phyloP scores from a whole-genome alignment of 1,284 basidiomycete genomes.

The Cutaneotrichosporon daszewskae region DNA sequence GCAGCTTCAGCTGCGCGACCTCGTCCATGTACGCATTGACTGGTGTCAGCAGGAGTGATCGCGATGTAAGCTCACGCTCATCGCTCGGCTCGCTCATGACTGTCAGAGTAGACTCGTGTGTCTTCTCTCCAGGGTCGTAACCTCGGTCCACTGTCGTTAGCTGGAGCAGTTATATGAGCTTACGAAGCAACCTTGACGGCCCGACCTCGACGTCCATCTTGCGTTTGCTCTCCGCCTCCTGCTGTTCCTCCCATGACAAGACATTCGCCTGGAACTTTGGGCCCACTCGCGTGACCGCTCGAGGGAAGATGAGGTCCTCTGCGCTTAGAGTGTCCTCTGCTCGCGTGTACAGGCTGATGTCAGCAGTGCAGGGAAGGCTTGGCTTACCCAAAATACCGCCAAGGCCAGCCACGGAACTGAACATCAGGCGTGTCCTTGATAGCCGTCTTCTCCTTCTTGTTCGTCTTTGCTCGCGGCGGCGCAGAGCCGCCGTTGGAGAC shows the following conservation, averaged over 20 bases:
- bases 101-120: constrained; percentile 33
- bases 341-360: constrained; percentile 70
- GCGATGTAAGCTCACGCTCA: constrained; percentile 26
- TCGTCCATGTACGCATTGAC: constrained; percentile 35
- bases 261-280: constrained; percentile 71
- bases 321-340: constrained; percentile 89
- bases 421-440: constrained; percentile 68
- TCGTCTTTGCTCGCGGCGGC: constrained; percentile 54
- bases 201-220: constrained; percentile 18
- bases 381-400: constrained; percentile 88
- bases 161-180: constrained; percentile 1
- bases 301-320: constrained; percentile 90
- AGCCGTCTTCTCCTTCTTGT: constrained; percentile 58
- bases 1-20: constrained; percentile 24
- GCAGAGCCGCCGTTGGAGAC: constrained; percentile 48
- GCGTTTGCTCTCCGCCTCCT: constrained; percentile 21
- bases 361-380: constrained; percentile 3
- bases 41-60: constrained; percentile 4
- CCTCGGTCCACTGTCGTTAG: constrained; percentile 30
- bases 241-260: constrained; percentile 43
- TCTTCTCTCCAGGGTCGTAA: constrained; percentile 31
- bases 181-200: constrained; percentile 29
- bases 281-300: constrained; percentile 78
- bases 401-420: constrained; percentile 67
- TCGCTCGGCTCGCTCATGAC: constrained; percentile 28